Evolutionary conservation across 495 filamentous ascomycete genomes (phyloP).

Genomic region (Amniculicola lignicola): DNA sequence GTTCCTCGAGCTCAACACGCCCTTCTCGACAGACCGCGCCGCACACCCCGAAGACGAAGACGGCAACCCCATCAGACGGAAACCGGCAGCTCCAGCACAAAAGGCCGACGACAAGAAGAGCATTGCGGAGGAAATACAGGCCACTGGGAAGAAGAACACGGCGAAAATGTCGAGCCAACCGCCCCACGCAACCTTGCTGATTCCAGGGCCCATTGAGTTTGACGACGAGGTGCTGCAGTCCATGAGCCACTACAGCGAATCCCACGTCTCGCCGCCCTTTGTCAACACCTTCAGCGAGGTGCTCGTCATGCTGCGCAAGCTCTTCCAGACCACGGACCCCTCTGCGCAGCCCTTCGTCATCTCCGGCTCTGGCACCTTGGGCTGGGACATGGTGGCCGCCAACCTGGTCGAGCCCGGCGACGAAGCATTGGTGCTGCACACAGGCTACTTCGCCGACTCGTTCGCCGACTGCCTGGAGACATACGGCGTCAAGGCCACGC

Average conservation of each 20-base stretch:
- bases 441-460: slow-evolving; percentile 95
- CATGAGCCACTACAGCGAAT: slow-evolving; percentile 96
- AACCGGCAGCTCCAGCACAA: slow-evolving; percentile 1
- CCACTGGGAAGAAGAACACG: background rate
- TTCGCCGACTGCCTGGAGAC: slow-evolving; percentile 88
- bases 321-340: slow-evolving; percentile 83
- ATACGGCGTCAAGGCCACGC: slow-evolving; percentile 84
- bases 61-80: slow-evolving; percentile 38
- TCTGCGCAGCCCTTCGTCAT: slow-evolving; percentile 87
- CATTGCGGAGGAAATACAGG: background rate
- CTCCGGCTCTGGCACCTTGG: slow-evolving; percentile 89
- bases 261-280: slow-evolving; percentile 83
- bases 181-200: slow-evolving; percentile 77
- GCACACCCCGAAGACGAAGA: slow-evolving; percentile 55
- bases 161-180: slow-evolving; percentile 75
- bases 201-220: slow-evolving; percentile 97
- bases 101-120: background rate
- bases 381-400: slow-evolving; percentile 92
- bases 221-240: slow-evolving; percentile 94
- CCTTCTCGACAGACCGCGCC: slow-evolving; percentile 63
- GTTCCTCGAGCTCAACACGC: slow-evolving; percentile 61
- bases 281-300: slow-evolving; percentile 89
- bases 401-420: slow-evolving; percentile 87
- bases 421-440: slow-evolving; percentile 86
- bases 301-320: slow-evolving; percentile 79